These are phyloP conservation scores for Arabidopsis suecica DNA, from an alignment of 345 rosid species.

Conservation along the genomic window DNA sequence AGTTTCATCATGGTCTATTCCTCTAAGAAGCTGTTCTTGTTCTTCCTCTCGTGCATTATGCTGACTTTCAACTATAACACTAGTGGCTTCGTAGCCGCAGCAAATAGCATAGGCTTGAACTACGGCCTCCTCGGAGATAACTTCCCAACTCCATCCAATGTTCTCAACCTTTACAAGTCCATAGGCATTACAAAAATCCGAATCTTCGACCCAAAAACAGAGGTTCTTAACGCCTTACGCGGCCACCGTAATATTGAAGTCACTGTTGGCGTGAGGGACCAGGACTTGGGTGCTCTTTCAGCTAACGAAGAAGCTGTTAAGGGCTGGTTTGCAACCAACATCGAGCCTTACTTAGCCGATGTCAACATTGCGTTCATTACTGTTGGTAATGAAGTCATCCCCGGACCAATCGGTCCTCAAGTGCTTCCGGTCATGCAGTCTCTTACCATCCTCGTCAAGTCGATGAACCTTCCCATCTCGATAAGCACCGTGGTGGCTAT, in stretches of 20 bases:
- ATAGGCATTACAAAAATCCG: conserved; percentile 39
- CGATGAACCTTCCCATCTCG: conserved; percentile 24
- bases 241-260: conserved; percentile 37
- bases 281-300: conserved; percentile 43
- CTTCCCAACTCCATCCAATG: conserved; percentile 50
- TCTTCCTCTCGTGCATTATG: conserved; percentile 24
- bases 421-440: conserved; percentile 48
- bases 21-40: background rate
- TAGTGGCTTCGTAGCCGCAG: conserved; percentile 14
- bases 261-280: conserved; percentile 42
- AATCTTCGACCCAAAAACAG: conserved; percentile 46
- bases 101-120: conserved; percentile 37
- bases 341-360: conserved; percentile 42
- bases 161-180: conserved; percentile 46
- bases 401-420: conserved; percentile 33
- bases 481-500: conserved; percentile 42
- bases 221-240: conserved; percentile 46
- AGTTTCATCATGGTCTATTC: background rate
- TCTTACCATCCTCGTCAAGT: conserved; percentile 30
- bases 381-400: conserved; percentile 55
- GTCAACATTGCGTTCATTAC: conserved; percentile 41
- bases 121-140: conserved; percentile 53
- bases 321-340: conserved; percentile 39
- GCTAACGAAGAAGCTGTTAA: conserved; percentile 35
- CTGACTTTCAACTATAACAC: background rate